A percentile compares a stretch with the other conserved stretches of the same genome.
Conservation (phyloP, 2,329 filamentous ascomycete species). For the Penicillium verrucosum region DNA sequence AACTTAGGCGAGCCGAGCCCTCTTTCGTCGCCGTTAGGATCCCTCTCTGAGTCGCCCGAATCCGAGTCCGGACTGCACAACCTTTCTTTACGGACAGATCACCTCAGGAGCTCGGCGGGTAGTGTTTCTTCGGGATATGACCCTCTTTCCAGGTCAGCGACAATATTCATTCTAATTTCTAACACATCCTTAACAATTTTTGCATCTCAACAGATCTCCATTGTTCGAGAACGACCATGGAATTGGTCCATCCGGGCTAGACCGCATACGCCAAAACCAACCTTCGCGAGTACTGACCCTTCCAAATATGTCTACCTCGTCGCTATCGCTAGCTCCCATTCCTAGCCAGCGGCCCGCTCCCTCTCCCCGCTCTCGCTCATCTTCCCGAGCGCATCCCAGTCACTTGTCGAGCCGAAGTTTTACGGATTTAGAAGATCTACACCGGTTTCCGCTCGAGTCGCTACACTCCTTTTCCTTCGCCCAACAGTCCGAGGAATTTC, state of each 20-base stretch:
- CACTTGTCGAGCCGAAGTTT: slow-evolving; percentile 64
- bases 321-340: slow-evolving; percentile 63
- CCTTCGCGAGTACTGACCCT: slow-evolving; percentile 63
- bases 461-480: slow-evolving; percentile 98
- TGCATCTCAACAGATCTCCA: slow-evolving; percentile 60
- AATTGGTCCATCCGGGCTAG: slow-evolving; percentile 77
- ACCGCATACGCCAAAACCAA: slow-evolving; percentile 87
- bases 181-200: slow-evolving; percentile 10
- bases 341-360: slow-evolving; percentile 65
- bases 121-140: slow-evolving; percentile 66
- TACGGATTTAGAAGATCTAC: slow-evolving; percentile 77
- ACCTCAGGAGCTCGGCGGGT: slow-evolving; percentile 73
- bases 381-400: slow-evolving; percentile 52
- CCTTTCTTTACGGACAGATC: slow-evolving; percentile 52
- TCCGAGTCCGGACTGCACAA: slow-evolving; percentile 44
- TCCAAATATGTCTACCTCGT: slow-evolving; percentile 60
- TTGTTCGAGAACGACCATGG: slow-evolving; percentile 88
- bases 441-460: slow-evolving; percentile 90
- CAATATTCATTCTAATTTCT: neutral
- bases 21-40: slow-evolving; percentile 38
- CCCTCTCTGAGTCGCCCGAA: slow-evolving; percentile 37
- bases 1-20: slow-evolving; percentile 40
- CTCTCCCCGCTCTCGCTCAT: slow-evolving; percentile 63
- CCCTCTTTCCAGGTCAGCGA: slow-evolving; percentile 66
- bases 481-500: slow-evolving; percentile 85